phyloP scores from a whole-genome alignment of 345 rosid genomes.

The Excoecaria cochinchinensis region DNA sequence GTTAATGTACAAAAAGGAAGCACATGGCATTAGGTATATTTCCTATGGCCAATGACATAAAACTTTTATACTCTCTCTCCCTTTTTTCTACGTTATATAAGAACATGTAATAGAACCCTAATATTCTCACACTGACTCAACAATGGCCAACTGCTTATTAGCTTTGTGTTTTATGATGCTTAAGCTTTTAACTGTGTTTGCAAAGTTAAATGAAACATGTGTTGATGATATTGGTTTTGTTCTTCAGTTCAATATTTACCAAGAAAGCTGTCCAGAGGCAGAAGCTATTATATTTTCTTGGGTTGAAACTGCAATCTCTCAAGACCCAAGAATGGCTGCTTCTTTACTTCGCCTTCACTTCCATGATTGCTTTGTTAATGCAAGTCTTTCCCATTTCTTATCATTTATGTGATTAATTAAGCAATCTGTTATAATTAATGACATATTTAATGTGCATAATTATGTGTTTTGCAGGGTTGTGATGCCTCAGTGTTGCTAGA shows the following conservation, averaged over 20 bases:
- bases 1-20: not conserved
- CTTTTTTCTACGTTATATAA: not conserved
- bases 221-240: slow-evolving; percentile 39
- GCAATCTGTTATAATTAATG: too few species aligned
- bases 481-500: slow-evolving; percentile 81
- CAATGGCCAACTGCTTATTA: slow-evolving; percentile 1
- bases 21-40: slow-evolving; percentile 17
- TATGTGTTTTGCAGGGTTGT: slow-evolving; percentile 57
- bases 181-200: slow-evolving; percentile 23
- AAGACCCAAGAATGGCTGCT: slow-evolving; percentile 27
- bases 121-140: not conserved
- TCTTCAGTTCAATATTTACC: slow-evolving; percentile 49
- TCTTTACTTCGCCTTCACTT: slow-evolving; percentile 21
- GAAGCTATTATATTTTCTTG: slow-evolving; percentile 56
- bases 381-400: not conserved
- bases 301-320: slow-evolving; percentile 55
- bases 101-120: not conserved
- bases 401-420: too few species aligned
- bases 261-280: slow-evolving; percentile 61
- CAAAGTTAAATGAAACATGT: slow-evolving; percentile 46
- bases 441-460: not conserved
- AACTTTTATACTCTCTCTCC: not conserved
- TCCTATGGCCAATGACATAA: not conserved
- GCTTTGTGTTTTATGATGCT: slow-evolving; percentile 19
- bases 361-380: slow-evolving; percentile 25